Evolutionary conservation across 2,329 filamentous ascomycete genomes (phyloP).

Genomic region (Xylaria sp.): DNA sequence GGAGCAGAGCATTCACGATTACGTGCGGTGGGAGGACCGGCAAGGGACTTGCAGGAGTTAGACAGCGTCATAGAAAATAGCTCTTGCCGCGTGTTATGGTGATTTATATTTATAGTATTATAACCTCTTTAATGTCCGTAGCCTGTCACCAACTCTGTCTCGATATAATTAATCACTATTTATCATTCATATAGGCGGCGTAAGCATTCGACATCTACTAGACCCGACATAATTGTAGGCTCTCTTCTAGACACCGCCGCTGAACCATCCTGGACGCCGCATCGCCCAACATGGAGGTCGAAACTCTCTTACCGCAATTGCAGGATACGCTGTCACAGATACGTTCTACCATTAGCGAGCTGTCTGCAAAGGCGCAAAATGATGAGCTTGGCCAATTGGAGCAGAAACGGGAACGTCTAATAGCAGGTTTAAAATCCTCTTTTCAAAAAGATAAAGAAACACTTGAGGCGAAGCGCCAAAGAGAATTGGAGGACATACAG

Average conservation of each 20-base stretch:
- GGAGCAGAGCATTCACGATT: conserved; percentile 1
- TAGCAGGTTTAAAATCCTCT: conserved; percentile 47
- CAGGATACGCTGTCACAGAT: conserved; percentile 55
- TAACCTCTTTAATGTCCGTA: neutral
- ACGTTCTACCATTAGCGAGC: conserved; percentile 50
- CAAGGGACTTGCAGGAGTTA: neutral
- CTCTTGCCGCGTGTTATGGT: neutral
- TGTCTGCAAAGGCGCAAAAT: conserved; percentile 50
- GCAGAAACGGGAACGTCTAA: conserved; percentile 49
- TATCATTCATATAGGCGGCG: neutral
- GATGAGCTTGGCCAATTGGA: conserved; percentile 54
- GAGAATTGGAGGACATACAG: conserved; percentile 49
- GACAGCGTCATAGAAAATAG: conserved; percentile 17
- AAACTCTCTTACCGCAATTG: conserved; percentile 55
- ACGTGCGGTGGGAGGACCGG: neutral
- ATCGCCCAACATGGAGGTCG: conserved; percentile 48
- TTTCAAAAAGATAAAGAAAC: conserved; percentile 49
- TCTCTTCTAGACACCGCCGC: neutral
- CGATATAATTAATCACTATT: neutral
- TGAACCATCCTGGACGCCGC: neutral
- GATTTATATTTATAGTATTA: neutral
- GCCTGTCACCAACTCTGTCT: neutral
- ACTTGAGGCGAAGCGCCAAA: conserved; percentile 45
- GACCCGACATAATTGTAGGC: neutral
- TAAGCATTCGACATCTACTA: neutral